phyloP scores from a whole-genome alignment of 2,329 filamentous ascomycete species.

The Alternaria ventricosa region DNA sequence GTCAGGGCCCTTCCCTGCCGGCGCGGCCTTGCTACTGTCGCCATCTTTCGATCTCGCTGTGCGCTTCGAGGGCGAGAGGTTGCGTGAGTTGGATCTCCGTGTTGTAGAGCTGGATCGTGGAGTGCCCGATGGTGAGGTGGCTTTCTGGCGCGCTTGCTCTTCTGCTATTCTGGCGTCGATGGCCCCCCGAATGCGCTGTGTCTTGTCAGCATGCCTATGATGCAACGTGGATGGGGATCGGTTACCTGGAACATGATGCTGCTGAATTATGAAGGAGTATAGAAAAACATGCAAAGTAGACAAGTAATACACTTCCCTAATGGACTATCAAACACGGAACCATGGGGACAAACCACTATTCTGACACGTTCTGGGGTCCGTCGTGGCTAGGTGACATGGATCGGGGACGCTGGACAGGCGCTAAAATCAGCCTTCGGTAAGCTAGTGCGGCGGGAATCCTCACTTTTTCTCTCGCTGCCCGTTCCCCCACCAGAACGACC shows the following conservation, averaged over 20 bases:
- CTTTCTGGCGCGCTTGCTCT: conserved; percentile 81
- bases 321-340: background rate
- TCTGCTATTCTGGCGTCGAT: conserved; percentile 89
- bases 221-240: conserved; percentile 4
- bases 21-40: conserved; percentile 43
- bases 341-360: conserved; percentile 5
- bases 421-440: conserved; percentile 17
- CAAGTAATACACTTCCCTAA: background rate
- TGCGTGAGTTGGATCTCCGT: conserved; percentile 54
- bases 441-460: conserved; percentile 14
- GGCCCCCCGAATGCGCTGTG: conserved; percentile 78
- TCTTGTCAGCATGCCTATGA: conserved; percentile 27
- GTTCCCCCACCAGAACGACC: conserved; percentile 12
- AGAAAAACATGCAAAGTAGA: conserved; percentile 11
- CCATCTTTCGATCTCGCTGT: conserved; percentile 38
- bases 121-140: conserved; percentile 51
- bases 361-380: conserved; percentile 16
- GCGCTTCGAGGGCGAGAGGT: conserved; percentile 48
- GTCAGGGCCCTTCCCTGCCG: conserved; percentile 70
- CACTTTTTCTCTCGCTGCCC: conserved; percentile 14
- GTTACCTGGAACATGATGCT: conserved; percentile 46
- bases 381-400: conserved; percentile 7
- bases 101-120: conserved; percentile 55
- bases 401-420: background rate
- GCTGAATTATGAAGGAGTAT: conserved; percentile 19